A percentile compares a stretch with the other conserved stretches of the same genome.
Conservation (phyloP, 179 eudicot genomes). For the Beta lomatogona region DNA sequence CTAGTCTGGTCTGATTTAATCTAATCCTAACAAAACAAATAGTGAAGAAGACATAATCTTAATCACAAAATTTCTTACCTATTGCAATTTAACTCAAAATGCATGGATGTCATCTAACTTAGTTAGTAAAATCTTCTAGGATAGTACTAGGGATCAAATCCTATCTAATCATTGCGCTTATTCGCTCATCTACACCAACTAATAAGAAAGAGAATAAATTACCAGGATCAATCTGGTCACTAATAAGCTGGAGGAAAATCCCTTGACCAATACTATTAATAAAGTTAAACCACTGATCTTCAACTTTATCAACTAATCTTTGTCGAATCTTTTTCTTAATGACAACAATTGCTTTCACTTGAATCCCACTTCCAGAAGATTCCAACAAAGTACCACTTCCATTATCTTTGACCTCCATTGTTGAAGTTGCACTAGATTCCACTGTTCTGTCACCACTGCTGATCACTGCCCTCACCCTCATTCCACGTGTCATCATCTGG, state of each 20-base stretch:
- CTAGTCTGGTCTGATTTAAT: too few relatives aligned
- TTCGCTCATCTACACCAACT: neutral
- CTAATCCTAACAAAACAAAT: too few relatives aligned
- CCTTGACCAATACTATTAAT: slow-evolving; percentile 73
- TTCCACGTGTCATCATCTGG: slow-evolving; percentile 3
- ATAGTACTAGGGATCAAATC: too few relatives aligned
- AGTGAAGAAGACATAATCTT: too few relatives aligned
- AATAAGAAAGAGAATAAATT: neutral
- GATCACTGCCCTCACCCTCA: slow-evolving; percentile 54
- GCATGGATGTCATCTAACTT: too few relatives aligned
- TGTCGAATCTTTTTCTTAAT: slow-evolving; percentile 78
- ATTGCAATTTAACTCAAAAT: too few relatives aligned
- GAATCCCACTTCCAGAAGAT: slow-evolving; percentile 26
- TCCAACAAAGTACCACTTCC: slow-evolving; percentile 23
- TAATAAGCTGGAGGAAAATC: slow-evolving; percentile 68
- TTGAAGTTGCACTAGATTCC: slow-evolving; percentile 30
- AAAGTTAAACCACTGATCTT: slow-evolving; percentile 63
- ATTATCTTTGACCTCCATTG: slow-evolving; percentile 11
- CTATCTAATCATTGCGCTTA: too few relatives aligned
- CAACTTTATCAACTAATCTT: slow-evolving; percentile 63
- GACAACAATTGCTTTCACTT: slow-evolving; percentile 64
- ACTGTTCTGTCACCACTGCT: slow-evolving; percentile 53
- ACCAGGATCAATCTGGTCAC: slow-evolving; percentile 85
- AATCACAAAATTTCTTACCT: too few relatives aligned
- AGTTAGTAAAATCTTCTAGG: too few relatives aligned